Evolutionary conservation across 805 yeast genomes (phyloP).

Genomic region (Clavispora vitiphila): DNA sequence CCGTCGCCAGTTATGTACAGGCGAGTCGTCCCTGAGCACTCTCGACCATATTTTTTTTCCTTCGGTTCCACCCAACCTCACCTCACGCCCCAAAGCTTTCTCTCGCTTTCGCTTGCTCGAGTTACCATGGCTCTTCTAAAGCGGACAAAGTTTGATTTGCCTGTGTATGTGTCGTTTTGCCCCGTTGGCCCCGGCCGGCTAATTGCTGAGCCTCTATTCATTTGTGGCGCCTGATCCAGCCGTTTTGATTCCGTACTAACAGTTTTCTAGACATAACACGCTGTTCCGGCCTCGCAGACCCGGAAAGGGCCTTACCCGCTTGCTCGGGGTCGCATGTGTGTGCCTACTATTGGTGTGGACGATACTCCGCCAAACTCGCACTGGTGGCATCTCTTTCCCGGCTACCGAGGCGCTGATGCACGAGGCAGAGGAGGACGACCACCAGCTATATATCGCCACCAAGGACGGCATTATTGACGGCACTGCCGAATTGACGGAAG

Average conservation of each 20-base stretch:
- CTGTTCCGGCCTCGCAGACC: not conserved
- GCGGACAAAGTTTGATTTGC: constrained; percentile 39
- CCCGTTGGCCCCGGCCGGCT: not conserved
- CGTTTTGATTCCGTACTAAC: not conserved
- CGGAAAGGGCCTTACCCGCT: constrained; percentile 1
- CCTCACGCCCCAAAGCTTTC: not conserved
- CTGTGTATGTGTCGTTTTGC: constrained; percentile 28
- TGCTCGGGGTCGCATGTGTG: constrained; percentile 5
- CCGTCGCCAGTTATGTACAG: not conserved
- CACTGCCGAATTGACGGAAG: constrained; percentile 2
- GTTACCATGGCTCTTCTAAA: constrained; percentile 9
- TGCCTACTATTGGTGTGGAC: constrained; percentile 10
- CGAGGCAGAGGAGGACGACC: constrained; percentile 1
- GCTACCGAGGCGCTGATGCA: not conserved
- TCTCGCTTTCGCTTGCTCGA: not conserved
- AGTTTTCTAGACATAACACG: not conserved
- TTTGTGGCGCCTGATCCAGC: not conserved
- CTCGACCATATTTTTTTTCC: not conserved
- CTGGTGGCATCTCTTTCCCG: not conserved
- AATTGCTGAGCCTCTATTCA: too few species aligned
- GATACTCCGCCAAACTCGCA: not conserved
- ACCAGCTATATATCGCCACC: constrained; percentile 25
- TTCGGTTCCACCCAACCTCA: not conserved
- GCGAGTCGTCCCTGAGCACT: not conserved
- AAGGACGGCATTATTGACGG: constrained; percentile 23